Percentiles rank a stretch among this genome's conserved stretches.
These are phyloP conservation scores for Beauveria varroae DNA, from an alignment of 2,329 filamentous ascomycete species.

Conservation along the genomic window DNA sequence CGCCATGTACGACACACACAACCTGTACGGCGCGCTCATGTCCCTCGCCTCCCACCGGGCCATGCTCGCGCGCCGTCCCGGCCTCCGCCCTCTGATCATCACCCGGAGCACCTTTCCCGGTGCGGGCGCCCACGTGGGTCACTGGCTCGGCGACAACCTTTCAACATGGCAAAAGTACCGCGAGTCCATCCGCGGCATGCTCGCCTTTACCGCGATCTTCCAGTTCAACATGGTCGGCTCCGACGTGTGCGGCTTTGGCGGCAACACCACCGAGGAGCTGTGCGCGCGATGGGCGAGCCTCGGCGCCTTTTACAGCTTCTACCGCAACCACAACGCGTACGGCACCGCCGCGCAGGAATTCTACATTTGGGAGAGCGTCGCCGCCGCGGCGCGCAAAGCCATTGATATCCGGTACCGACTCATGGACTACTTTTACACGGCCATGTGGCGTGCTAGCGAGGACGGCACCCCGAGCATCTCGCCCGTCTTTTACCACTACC, in stretches of 20 bases:
- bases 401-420: conserved; percentile 63
- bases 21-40: conserved; percentile 74
- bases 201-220: conserved; percentile 57
- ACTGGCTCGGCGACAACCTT: conserved; percentile 46
- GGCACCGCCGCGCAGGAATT: conserved; percentile 48
- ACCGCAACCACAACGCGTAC: conserved; percentile 54
- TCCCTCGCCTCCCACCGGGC: conserved; percentile 54
- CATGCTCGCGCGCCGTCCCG: conserved; percentile 58
- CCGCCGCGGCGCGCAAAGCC: conserved; percentile 54
- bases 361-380: conserved; percentile 57
- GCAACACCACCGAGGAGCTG: conserved; percentile 51
- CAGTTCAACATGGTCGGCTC: conserved; percentile 62
- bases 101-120: conserved; percentile 71
- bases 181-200: conserved; percentile 48
- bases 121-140: conserved; percentile 54
- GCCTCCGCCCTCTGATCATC: conserved; percentile 60
- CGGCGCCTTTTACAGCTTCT: conserved; percentile 61
- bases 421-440: conserved; percentile 70
- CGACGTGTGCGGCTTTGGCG: conserved; percentile 72
- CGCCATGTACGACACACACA: conserved; percentile 68
- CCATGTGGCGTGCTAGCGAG: conserved; percentile 51
- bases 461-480: conserved; percentile 64
- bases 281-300: conserved; percentile 61
- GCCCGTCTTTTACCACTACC: conserved; percentile 65
- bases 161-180: conserved; percentile 51